Conservation (phyloP, 148 eudicot species). For the Camellia lanceoleosa region DNA sequence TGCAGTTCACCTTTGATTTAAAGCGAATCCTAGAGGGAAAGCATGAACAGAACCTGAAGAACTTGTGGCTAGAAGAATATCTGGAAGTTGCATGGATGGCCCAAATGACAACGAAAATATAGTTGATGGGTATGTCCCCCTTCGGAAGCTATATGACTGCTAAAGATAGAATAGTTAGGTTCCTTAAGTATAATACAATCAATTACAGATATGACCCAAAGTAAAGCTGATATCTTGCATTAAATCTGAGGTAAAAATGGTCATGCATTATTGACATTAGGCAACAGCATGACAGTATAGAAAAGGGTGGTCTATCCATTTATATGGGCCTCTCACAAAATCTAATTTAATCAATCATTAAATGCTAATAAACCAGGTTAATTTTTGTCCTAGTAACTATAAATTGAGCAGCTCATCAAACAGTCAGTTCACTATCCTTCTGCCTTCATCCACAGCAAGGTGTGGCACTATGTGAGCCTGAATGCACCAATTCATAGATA, state of each 20-base stretch:
- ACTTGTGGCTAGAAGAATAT: conserved; percentile 80
- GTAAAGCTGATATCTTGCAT: neutral
- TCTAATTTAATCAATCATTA: neutral
- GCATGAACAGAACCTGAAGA: conserved; percentile 90
- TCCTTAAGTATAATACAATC: neutral
- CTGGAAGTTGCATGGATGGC: conserved; percentile 69
- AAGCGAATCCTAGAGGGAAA: conserved; percentile 57
- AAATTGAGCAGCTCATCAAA: conserved; percentile 7
- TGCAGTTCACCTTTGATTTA: conserved; percentile 56
- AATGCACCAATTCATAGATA: conserved; percentile 6
- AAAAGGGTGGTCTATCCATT: neutral
- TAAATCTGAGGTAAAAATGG: conserved; percentile 1
- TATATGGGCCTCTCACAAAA: neutral
- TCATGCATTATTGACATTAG: neutral
- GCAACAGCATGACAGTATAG: neutral
- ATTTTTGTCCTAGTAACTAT: neutral
- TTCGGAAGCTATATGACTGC: conserved; percentile 88
- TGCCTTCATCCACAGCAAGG: conserved; percentile 4
- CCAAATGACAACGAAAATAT: conserved; percentile 88
- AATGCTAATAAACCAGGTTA: neutral
- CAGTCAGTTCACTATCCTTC: neutral
- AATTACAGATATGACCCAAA: neutral
- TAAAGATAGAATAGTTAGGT: conserved; percentile 27
- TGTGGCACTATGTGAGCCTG: neutral
- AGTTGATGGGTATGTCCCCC: conserved; percentile 86